Percentiles rank a stretch among this genome's conserved stretches.
Conservation (phyloP, 1,139 yeast genomes). For the Hyphopichia pseudoburtonii region DNA sequence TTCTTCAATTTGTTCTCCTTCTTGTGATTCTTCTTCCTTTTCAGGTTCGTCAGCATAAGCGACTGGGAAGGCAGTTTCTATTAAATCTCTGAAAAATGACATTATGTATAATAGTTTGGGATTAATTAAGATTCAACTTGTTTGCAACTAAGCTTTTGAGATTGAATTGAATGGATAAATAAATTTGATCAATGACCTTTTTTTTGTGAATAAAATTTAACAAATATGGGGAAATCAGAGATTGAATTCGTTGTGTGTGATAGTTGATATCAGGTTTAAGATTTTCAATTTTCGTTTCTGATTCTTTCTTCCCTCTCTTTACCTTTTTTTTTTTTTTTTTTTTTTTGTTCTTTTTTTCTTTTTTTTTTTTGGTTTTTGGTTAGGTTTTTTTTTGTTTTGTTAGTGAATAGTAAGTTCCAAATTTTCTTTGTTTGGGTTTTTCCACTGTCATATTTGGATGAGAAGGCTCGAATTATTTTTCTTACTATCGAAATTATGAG, state of each 20-base stretch:
- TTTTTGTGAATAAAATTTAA: no score
- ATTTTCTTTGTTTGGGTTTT: neutral
- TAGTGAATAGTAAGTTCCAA: no score
- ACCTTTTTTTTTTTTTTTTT: neutral
- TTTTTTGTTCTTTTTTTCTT: neutral
- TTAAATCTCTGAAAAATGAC: conserved; percentile 73
- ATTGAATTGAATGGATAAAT: no score
- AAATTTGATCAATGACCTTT: no score
- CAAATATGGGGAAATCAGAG: no score
- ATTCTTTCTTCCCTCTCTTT: neutral
- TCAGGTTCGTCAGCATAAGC: conserved; percentile 79
- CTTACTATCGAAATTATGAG: conserved; percentile 2
- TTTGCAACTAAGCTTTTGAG: no score
- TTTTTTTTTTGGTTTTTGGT: neutral
- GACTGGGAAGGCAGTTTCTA: conserved; percentile 79
- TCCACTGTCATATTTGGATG: neutral
- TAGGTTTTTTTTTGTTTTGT: neutral
- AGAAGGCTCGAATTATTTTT: neutral
- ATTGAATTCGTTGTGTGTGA: neutral
- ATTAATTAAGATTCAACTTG: neutral
- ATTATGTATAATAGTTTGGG: conserved; percentile 17
- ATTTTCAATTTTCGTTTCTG: neutral
- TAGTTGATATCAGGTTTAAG: neutral
- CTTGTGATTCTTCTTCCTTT: conserved; percentile 15
- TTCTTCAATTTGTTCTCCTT: conserved; percentile 22